Evolutionary conservation across 305 asterid species (phyloP).

Genomic region (Fraxinus paxiana): DNA sequence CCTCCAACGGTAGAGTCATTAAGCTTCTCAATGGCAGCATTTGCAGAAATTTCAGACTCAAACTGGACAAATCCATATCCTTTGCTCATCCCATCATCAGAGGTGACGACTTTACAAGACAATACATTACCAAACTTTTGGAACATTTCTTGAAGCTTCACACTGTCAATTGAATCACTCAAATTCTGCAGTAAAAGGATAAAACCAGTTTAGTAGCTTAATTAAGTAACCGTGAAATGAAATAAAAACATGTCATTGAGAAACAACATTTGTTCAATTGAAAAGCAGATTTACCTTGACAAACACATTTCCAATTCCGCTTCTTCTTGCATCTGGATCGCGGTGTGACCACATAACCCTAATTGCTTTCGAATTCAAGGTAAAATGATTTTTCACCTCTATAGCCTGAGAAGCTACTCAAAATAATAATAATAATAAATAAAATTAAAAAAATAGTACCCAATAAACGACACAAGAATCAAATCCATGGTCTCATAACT

Average conservation of each 20-base stretch:
- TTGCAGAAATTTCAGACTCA: conserved; percentile 64
- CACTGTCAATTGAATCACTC: conserved; percentile 53
- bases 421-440: neutral
- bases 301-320: conserved; percentile 81
- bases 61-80: conserved; percentile 94
- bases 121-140: conserved; percentile 66
- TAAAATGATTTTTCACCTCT: conserved; percentile 63
- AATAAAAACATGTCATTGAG: neutral
- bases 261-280: neutral
- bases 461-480: neutral
- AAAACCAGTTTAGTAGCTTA: conserved; percentile 5
- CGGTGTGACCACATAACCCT: conserved; percentile 89
- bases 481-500: conserved; percentile 1
- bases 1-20: conserved; percentile 58
- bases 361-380: conserved; percentile 55
- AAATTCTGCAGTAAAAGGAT: conserved; percentile 54
- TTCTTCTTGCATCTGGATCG: conserved; percentile 71
- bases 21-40: conserved; percentile 69
- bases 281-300: conserved; percentile 53
- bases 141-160: conserved; percentile 75
- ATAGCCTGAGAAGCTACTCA: conserved; percentile 58
- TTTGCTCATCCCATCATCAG: conserved; percentile 84
- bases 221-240: conserved; percentile 19
- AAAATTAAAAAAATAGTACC: neutral
- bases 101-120: conserved; percentile 70